Percentiles rank a stretch among this genome's conserved stretches.
Conservation (phyloP, 2,329 filamentous ascomycete genomes). For the Colletotrichum plurivorum region DNA sequence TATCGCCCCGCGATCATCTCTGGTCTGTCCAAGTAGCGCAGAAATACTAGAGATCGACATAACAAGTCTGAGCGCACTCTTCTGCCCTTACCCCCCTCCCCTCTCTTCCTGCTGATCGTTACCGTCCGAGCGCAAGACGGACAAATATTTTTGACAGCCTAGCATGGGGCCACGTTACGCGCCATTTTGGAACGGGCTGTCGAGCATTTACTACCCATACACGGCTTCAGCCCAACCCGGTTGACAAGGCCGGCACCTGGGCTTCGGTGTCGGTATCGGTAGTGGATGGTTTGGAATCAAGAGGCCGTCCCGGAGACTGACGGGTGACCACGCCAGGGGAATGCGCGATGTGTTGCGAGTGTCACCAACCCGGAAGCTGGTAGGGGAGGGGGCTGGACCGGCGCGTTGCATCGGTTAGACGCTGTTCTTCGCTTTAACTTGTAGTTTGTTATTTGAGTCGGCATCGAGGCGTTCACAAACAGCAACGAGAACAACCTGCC, state of each 20-base stretch:
- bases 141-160: constrained; percentile 18
- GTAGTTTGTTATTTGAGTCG: neutral
- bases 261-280: neutral
- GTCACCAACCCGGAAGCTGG: constrained; percentile 2
- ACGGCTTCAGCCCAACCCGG: constrained; percentile 22
- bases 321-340: neutral
- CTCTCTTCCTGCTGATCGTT: constrained; percentile 20
- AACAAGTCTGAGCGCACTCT: constrained; percentile 25
- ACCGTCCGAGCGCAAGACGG: constrained; percentile 27
- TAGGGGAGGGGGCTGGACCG: neutral
- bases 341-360: constrained; percentile 7
- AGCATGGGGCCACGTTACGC: constrained; percentile 10
- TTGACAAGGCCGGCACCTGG: constrained; percentile 5
- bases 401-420: constrained; percentile 12
- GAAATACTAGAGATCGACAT: constrained; percentile 8
- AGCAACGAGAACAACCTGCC: neutral
- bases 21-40: neutral
- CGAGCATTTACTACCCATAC: constrained; percentile 10
- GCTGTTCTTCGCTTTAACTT: neutral
- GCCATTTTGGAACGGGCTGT: constrained; percentile 6
- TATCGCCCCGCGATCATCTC: neutral
- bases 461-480: neutral
- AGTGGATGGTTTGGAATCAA: constrained; percentile 2
- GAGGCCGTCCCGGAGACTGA: constrained; percentile 5
- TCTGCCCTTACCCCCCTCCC: neutral